Evolutionary conservation across 2,329 filamentous ascomycete species (phyloP).

Genomic region (Cytospora leucostoma): DNA sequence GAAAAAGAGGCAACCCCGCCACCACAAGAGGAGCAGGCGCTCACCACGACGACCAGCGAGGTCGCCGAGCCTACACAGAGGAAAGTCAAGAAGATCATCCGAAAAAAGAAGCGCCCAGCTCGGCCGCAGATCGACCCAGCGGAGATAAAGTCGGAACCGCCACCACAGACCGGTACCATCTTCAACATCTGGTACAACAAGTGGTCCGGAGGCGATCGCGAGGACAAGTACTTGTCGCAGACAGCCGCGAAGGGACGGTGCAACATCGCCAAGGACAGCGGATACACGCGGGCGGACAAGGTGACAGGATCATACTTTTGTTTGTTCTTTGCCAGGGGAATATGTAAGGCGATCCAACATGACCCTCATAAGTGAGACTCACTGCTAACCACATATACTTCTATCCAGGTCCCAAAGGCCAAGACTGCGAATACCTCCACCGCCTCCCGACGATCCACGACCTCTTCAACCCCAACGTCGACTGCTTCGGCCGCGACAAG

Average conservation of each 20-base stretch:
- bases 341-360: conserved; percentile 51
- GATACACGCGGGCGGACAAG: conserved; percentile 77
- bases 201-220: conserved; percentile 92
- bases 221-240: conserved; percentile 86
- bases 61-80: conserved; percentile 50
- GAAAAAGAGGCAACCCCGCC: conserved; percentile 13
- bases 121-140: conserved; percentile 87
- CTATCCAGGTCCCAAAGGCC: conserved; percentile 67
- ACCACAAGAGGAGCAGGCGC: conserved; percentile 36
- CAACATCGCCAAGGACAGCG: conserved; percentile 77
- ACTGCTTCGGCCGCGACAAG: conserved; percentile 94
- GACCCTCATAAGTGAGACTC: not conserved
- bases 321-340: conserved; percentile 82
- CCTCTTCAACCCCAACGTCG: conserved; percentile 88
- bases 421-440: conserved; percentile 93
- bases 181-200: conserved; percentile 99
- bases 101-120: conserved; percentile 87
- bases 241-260: conserved; percentile 82
- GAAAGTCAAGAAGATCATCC: conserved; percentile 88
- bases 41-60: conserved; percentile 45
- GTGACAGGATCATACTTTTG: conserved; percentile 87
- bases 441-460: conserved; percentile 84
- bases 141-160: conserved; percentile 78
- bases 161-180: conserved; percentile 88
- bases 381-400: conserved; percentile 1